Evolutionary conservation across 108 stramenopile species (phyloP).

Genomic region (Cyclotella cryptica): DNA sequence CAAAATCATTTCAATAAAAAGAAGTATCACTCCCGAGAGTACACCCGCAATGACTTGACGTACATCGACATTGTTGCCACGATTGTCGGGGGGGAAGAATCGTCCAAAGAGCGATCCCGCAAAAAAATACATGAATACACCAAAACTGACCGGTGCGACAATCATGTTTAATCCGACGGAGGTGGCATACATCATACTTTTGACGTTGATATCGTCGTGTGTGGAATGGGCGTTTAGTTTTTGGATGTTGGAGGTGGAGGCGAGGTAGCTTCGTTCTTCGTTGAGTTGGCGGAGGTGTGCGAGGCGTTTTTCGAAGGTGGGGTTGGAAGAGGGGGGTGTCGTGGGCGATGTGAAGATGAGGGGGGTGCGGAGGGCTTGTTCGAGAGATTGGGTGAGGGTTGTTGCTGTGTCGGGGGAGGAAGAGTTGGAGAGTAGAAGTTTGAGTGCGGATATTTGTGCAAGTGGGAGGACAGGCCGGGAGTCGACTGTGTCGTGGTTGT

Average conservation of each 20-base stretch:
- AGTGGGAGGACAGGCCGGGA: not conserved
- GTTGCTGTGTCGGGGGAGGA: not conserved
- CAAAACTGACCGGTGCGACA: slow-evolving; percentile 84
- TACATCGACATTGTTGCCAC: slow-evolving; percentile 53
- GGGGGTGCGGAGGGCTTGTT: not conserved
- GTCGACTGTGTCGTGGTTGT: not conserved
- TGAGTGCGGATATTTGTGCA: not conserved
- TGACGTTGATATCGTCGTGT: slow-evolving; percentile 74
- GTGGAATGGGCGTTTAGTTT: slow-evolving; percentile 23
- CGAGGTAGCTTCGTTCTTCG: slow-evolving; percentile 72
- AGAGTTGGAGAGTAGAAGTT: not conserved
- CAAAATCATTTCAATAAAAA: slow-evolving; percentile 89
- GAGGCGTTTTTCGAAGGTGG: slow-evolving; percentile 57
- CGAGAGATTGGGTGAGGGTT: not conserved
- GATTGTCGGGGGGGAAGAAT: slow-evolving; percentile 41
- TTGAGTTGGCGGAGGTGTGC: slow-evolving; percentile 59
- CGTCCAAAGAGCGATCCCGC: slow-evolving; percentile 65
- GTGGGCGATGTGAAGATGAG: not conserved
- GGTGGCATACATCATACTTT: slow-evolving; percentile 86
- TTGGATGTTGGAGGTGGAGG: slow-evolving; percentile 65
- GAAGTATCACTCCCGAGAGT: slow-evolving; percentile 74
- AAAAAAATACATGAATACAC: slow-evolving; percentile 88
- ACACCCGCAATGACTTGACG: slow-evolving; percentile 80
- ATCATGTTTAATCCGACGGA: slow-evolving; percentile 89
- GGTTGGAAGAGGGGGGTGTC: not conserved